Percentiles rank a stretch among this genome's conserved stretches.
These are phyloP conservation scores for Aspergillus phoenicis DNA, from an alignment of 2,329 filamentous ascomycete species.

Conservation along the genomic window DNA sequence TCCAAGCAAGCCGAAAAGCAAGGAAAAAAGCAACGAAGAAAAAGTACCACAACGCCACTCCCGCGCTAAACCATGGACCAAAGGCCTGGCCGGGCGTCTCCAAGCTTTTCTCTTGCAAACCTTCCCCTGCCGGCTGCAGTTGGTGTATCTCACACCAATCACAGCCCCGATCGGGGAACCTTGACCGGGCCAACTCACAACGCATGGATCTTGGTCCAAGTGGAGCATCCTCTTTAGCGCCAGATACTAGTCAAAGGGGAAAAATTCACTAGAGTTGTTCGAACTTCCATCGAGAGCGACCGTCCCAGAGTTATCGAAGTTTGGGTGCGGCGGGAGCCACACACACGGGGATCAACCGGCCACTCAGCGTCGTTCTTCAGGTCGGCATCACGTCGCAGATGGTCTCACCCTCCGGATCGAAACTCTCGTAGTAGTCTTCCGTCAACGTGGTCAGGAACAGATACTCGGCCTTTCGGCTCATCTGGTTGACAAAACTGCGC, in stretches of 20 bases:
- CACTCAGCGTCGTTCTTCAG: neutral
- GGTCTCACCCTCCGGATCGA: constrained; percentile 12
- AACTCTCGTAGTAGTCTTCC: constrained; percentile 16
- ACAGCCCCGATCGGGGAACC: neutral
- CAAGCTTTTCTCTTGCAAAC: neutral
- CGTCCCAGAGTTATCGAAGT: neutral
- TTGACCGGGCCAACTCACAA: neutral
- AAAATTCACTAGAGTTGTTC: neutral
- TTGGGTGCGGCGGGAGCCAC: neutral
- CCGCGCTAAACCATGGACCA: too few species aligned
- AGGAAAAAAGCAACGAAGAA: neutral
- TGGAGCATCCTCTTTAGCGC: neutral
- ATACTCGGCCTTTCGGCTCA: constrained; percentile 16
- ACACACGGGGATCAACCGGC: neutral
- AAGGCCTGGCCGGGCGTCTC: neutral
- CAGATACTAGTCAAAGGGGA: neutral
- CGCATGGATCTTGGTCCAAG: neutral
- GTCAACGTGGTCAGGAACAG: constrained; percentile 14
- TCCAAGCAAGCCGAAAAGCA: too few species aligned
- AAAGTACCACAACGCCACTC: neutral
- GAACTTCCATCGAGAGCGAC: too few species aligned
- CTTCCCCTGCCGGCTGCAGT: too few species aligned
- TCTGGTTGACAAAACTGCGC: constrained; percentile 9
- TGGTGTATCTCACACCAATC: constrained; percentile 4
- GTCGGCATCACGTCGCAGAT: constrained; percentile 15